A percentile compares a stretch with the other conserved stretches of the same genome.
phyloP scores from a whole-genome alignment of 208 protist genomes.

The Phytomonas francai region DNA sequence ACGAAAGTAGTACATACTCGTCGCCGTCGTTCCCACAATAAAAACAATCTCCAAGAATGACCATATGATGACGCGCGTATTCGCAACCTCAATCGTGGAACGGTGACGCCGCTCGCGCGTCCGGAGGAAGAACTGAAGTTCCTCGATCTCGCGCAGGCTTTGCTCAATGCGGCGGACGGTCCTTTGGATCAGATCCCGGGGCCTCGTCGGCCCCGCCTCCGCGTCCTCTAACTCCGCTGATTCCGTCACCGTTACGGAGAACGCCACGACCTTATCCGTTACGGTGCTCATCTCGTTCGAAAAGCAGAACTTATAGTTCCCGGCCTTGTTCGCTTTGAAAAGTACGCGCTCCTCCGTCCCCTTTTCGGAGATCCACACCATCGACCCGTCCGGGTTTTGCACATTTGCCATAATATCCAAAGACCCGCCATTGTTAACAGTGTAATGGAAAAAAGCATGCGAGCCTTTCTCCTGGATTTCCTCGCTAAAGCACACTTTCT shows the following conservation, averaged over 20 bases:
- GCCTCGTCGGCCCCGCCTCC: not conserved
- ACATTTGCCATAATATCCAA: conserved; percentile 72
- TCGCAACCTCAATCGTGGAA: conserved; percentile 71
- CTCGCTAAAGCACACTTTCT: conserved; percentile 80
- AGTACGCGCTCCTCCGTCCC: conserved; percentile 62
- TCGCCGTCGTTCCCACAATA: conserved; percentile 54
- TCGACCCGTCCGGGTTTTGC: conserved; percentile 27
- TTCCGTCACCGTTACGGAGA: conserved; percentile 54
- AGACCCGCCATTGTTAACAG: conserved; percentile 66
- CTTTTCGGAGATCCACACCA: conserved; percentile 49
- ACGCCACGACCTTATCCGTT: conserved; percentile 71
- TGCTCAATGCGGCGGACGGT: conserved; percentile 55
- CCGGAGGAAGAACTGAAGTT: conserved; percentile 67
- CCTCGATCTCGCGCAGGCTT: conserved; percentile 61
- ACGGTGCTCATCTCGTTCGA: conserved; percentile 83
- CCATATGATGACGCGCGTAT: conserved; percentile 76
- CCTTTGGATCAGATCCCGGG: conserved; percentile 40
- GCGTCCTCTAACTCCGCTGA: not conserved
- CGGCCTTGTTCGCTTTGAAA: conserved; percentile 61
- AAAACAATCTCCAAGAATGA: conserved; percentile 63
- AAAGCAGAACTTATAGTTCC: conserved; percentile 81
- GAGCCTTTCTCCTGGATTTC: conserved; percentile 31
- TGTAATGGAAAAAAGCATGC: conserved; percentile 72
- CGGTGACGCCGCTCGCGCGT: conserved; percentile 65
- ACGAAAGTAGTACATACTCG: conserved; percentile 70